A percentile compares a stretch with the other conserved stretches of the same genome.
These are phyloP conservation scores for Gossypium lobatum DNA, from an alignment of 441 rosid genomes.

Conservation along the genomic window DNA sequence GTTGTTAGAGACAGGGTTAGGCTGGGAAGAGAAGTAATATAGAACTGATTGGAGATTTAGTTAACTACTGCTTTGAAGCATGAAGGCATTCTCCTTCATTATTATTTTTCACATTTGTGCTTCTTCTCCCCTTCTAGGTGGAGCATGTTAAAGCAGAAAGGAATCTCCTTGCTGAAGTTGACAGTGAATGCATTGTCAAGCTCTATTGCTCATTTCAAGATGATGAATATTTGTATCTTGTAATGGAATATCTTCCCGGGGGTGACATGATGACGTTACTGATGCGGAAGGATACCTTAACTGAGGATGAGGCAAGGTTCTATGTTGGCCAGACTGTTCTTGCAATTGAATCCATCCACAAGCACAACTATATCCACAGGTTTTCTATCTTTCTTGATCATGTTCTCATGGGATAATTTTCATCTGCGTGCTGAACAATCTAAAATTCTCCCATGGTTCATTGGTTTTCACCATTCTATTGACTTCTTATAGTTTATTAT, in stretches of 20 bases:
- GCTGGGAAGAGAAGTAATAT: neutral
- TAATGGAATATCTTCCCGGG: conserved; percentile 48
- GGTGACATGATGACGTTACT: conserved; percentile 47
- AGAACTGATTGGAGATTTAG: neutral
- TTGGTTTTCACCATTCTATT: neutral
- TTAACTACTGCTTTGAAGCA: neutral
- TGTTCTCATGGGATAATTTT: neutral
- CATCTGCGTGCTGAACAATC: neutral
- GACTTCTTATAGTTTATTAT: neutral
- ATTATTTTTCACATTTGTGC: neutral
- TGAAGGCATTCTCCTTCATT: neutral
- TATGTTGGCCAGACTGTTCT: conserved; percentile 41
- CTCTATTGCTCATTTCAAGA: conserved; percentile 44
- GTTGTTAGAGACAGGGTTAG: neutral
- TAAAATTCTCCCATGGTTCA: neutral
- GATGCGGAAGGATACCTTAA: conserved; percentile 42
- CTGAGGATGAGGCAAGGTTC: conserved; percentile 39
- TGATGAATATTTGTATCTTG: conserved; percentile 39
- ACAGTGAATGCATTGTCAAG: conserved; percentile 41
- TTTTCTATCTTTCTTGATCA: neutral
- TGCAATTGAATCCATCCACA: conserved; percentile 45
- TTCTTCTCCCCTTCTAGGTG: conserved; percentile 24
- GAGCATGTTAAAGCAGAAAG: conserved; percentile 46
- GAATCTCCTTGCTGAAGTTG: conserved; percentile 46
- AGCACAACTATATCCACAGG: conserved; percentile 45